Evolutionary conservation across 2,329 filamentous ascomycete species (phyloP), one percentile per base, ranked within the genome.

Genomic region (Alternaria alternata): DNA sequence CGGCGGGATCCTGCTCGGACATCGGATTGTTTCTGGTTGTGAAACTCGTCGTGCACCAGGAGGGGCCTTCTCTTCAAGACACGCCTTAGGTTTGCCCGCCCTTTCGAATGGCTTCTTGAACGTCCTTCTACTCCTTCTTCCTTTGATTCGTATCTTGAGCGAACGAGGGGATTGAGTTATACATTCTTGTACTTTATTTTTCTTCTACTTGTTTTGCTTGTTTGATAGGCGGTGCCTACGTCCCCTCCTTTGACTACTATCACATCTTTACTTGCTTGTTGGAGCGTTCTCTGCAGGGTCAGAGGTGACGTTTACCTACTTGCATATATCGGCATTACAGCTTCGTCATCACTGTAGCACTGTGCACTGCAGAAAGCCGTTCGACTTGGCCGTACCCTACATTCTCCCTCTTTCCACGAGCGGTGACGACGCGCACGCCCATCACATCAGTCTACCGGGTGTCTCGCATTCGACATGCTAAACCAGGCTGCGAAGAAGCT

Each of bases 401-500:
- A 26, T 12, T 20, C 12, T 36, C 39, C 26, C n/a, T 42, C 30
- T 24, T 24, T 53, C 52, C 43, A 36, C 47, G 54, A 63, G 47
- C 20, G 18, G 42, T 30, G 28, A 42, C 22, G 39, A 42, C 36
- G 34, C 34, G 28, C 16, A 51, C 22, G 38, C 51, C 30, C 30
- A 34, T 54, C 24, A 39, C 39, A 16, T 43, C 34, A 52, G 22
- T 51, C 16, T 28, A 57, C 14, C 46, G 28, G 24, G n/a, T 34
- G n/a, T 56, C 30, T 18, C 41, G 26, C 49, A 36, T 65, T 63
- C 65, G 67, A 67, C 48, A 78, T 78, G 76, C 68, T 78, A 62
- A 72, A 77, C 61, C 76, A 77, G 67, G 70, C 72, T 26, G 70
- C 74, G 28, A 64, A 74, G 39, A 75, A 75, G 61, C 61, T 73